A percentile compares a stretch with the other conserved stretches of the same genome.
These are phyloP conservation scores for Penstemon eatonii DNA, from an alignment of 257 asterid genomes.

Conservation along the genomic window DNA sequence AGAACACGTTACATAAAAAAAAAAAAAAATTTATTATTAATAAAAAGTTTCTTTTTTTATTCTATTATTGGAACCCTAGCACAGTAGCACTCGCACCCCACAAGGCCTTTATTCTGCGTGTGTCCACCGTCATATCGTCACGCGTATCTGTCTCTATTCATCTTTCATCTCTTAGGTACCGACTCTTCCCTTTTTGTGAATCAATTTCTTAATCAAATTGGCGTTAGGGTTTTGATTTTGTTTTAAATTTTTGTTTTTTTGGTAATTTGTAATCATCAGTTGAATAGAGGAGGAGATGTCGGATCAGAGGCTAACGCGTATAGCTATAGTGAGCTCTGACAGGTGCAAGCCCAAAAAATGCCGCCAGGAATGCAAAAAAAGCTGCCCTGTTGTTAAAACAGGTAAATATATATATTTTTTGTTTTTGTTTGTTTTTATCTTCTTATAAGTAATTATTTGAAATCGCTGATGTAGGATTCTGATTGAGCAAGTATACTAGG, in stretches of 20 bases:
- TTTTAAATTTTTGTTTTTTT: not conserved
- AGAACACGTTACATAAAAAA: not conserved
- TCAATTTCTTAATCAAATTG: not conserved
- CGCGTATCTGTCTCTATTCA: slow-evolving; percentile 28
- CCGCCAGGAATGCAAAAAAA: slow-evolving; percentile 90
- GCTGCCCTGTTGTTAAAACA: slow-evolving; percentile 95
- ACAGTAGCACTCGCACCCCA: not conserved
- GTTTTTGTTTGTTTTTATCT: not conserved
- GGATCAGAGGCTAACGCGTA: slow-evolving; percentile 76
- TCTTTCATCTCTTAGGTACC: slow-evolving; percentile 30
- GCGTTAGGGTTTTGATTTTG: not conserved
- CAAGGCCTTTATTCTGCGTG: slow-evolving; percentile 23
- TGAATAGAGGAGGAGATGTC: slow-evolving; percentile 10
- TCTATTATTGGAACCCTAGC: slow-evolving; percentile 35
- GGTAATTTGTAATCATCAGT: not conserved
- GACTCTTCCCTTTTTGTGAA: not conserved
- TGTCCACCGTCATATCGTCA: slow-evolving; percentile 23
- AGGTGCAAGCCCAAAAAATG: slow-evolving; percentile 97
- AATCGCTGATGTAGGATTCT: not conserved
- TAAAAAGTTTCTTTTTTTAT: not conserved
- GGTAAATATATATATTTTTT: slow-evolving; percentile 35
- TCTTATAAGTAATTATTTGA: slow-evolving; percentile 17
- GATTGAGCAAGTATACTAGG: slow-evolving; percentile 69
- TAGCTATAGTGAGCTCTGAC: slow-evolving; percentile 90
- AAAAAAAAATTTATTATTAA: not conserved